phyloP scores from a whole-genome alignment of 768 basidiomycete species.

The Naganishia friedmannii region DNA sequence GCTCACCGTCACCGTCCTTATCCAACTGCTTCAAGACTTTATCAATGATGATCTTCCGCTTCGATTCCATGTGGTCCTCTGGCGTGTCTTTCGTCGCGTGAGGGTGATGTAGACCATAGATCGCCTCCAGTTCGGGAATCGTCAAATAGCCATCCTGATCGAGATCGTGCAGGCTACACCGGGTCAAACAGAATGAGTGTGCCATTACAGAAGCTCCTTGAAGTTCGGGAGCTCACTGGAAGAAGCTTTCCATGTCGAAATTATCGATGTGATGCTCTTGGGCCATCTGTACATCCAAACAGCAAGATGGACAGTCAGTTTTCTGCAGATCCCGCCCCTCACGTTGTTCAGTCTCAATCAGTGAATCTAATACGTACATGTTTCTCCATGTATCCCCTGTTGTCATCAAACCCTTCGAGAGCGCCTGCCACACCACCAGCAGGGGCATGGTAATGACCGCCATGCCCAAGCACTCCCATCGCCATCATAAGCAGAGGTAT shows the following conservation, averaged over 20 bases:
- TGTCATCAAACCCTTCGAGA: conserved; percentile 21
- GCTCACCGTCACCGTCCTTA: conserved; percentile 64
- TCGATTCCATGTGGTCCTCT: conserved; percentile 72
- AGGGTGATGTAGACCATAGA: conserved; percentile 93
- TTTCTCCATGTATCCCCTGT: conserved; percentile 66
- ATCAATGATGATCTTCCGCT: conserved; percentile 73
- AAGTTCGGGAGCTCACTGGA: conserved; percentile 51
- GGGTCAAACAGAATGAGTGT: background rate
- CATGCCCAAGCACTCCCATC: conserved; percentile 2
- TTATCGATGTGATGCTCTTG: conserved; percentile 51
- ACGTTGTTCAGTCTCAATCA: no score
- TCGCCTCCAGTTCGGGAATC: conserved; percentile 82
- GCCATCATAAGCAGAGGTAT: conserved; percentile 8
- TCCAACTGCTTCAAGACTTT: conserved; percentile 71
- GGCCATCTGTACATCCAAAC: conserved; percentile 39
- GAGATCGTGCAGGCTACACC: conserved; percentile 72
- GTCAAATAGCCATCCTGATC: conserved; percentile 79
- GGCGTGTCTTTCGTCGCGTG: conserved; percentile 60
- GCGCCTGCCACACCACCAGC: background rate
- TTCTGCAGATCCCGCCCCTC: no score
- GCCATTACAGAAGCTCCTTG: background rate
- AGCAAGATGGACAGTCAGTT: background rate
- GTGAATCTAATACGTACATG: conserved; percentile 65
- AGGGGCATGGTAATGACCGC: conserved; percentile 10
- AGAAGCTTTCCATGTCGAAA: conserved; percentile 85